Evolutionary conservation across 2,329 filamentous ascomycete species (phyloP), one percentile per base, ranked within the genome.

Genomic region (Hortaea werneckii): DNA sequence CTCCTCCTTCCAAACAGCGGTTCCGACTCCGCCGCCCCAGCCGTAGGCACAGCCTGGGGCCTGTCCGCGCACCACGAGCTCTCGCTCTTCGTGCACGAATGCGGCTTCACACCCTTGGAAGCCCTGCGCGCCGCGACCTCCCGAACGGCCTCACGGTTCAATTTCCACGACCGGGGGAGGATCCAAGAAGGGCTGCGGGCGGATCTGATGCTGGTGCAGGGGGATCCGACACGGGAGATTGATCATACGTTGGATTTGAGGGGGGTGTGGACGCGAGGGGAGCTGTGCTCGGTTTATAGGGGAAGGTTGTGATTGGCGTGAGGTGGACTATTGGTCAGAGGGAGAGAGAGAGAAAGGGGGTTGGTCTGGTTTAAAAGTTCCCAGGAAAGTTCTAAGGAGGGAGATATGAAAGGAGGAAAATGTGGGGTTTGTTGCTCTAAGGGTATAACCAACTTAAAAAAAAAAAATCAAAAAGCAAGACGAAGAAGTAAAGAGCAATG

Each of bases 231-330:
- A 42, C 57, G 61, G 30, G 57, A 68, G 38, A 70, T 72, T 43
- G 61, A 65, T 46, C 54, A 58, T 38, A 68, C 65, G 3, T 48
- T 70, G 44, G 63, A 70, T 44, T 55, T 71, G 20, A 58, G 64
- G n/a, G 67, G 63, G 1, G 67, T 71, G 1, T 71, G 69, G 69
- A 58, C 66, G n/a, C 60, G 65, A 29, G 68, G 69, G 2, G 39
- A 44, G 37, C 40, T 56, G 20, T 55, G 54, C 29, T 48, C 45
- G 26, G 45, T 45, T 8, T 50, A 52, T 29, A 35, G 46, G 12
- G 42, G 41, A 8, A 39, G 13, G 37, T 13, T 39, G 37, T 39
- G 20, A 20, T 20, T 20, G 20, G 20, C 20, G 20, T 20, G 20
- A 20, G 20, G 20, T 20, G 20, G 20, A 20, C 20, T 20, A 20